A percentile compares a stretch with the other conserved stretches of the same genome.
Conservation (phyloP, 192 early-diverging fungal species). For the Mortierella hygrophila region DNA sequence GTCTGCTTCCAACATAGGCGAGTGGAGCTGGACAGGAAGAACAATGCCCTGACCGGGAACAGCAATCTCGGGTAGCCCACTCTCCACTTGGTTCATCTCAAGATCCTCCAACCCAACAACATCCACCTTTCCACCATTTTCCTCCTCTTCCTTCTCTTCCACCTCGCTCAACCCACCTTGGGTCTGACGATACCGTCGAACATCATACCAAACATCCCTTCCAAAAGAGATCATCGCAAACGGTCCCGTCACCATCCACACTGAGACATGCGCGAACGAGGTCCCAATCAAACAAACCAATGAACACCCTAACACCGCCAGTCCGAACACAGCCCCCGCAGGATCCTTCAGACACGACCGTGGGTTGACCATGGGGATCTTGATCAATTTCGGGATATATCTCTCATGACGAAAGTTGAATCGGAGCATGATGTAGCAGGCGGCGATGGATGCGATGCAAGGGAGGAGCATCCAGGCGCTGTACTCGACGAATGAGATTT, state of each 20-base stretch:
- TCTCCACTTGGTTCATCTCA: conserved; percentile 9
- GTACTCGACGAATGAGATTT: conserved; percentile 78
- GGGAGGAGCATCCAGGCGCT: conserved; percentile 88
- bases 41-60: conserved; percentile 9
- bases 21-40: not conserved
- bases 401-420: conserved; percentile 58
- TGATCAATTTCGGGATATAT: conserved; percentile 59
- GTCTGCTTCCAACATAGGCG: not conserved
- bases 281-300: conserved; percentile 73
- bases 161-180: too few relatives aligned
- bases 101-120: not conserved
- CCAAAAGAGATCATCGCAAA: conserved; percentile 73
- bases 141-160: conserved; percentile 11
- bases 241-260: conserved; percentile 82
- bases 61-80: not conserved
- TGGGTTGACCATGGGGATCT: conserved; percentile 58
- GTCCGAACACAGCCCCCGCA: conserved; percentile 72
- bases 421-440: conserved; percentile 65
- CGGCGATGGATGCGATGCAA: conserved; percentile 64
- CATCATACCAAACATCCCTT: conserved; percentile 68
- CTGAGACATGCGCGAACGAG: conserved; percentile 72
- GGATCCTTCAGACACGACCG: conserved; percentile 63
- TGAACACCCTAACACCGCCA: conserved; percentile 62
- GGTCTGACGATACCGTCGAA: not conserved
- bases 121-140: not conserved